These are phyloP conservation scores for Syncephalastrum sp. DNA, from an alignment of 371 early-diverging fungal species.

Conservation along the genomic window DNA sequence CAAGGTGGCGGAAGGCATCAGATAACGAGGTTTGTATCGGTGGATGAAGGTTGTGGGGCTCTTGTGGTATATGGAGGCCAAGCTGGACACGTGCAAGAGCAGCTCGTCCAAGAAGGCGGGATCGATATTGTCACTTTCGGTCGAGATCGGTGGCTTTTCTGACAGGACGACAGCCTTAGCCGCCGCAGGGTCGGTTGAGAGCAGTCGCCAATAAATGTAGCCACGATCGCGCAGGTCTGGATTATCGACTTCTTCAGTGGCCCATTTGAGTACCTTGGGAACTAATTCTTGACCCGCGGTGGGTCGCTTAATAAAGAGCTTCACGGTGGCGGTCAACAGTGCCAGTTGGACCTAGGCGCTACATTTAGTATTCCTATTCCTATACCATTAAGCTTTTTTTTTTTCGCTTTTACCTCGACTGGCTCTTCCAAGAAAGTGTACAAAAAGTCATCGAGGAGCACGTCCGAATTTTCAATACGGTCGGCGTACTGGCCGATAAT, in stretches of 20 bases:
- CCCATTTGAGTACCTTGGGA: constrained; percentile 87
- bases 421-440: constrained; percentile 77
- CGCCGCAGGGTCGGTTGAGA: constrained; percentile 86
- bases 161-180: constrained; percentile 79
- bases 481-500: constrained; percentile 97
- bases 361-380: not conserved
- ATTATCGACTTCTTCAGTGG: constrained; percentile 92
- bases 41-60: constrained; percentile 77
- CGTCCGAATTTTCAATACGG: constrained; percentile 83
- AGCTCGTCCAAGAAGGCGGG: constrained; percentile 83
- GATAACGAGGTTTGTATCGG: constrained; percentile 59
- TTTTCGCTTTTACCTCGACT: constrained; percentile 62
- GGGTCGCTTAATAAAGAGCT: constrained; percentile 91
- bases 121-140: constrained; percentile 83
- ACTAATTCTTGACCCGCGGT: constrained; percentile 87
- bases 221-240: constrained; percentile 97
- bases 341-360: constrained; percentile 81
- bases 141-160: constrained; percentile 91
- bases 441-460: constrained; percentile 72
- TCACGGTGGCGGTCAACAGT: constrained; percentile 92
- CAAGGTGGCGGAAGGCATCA: constrained; percentile 56
- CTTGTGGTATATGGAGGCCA: constrained; percentile 94
- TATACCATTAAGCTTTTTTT: not conserved
- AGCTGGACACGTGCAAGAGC: constrained; percentile 78
- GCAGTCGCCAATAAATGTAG: constrained; percentile 95